Conservation (phyloP, 2,329 filamentous ascomycete species). For the Peltaster fructicola region DNA sequence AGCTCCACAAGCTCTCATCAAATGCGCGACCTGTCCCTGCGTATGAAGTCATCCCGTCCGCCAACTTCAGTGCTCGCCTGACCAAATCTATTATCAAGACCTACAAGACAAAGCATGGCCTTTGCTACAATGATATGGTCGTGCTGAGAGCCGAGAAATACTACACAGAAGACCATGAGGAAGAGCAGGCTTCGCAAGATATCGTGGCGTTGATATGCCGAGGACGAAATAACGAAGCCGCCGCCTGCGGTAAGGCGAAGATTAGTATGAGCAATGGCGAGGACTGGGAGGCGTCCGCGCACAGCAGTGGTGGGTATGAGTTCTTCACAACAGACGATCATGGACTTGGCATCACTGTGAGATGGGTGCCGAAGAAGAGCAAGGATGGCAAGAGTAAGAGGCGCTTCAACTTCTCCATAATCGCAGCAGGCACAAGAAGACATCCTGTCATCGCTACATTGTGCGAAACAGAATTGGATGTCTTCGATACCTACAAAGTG, state of each 20-base stretch:
- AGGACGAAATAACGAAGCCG: conserved; percentile 29
- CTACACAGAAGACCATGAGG: conserved; percentile 30
- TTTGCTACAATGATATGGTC: conserved; percentile 53
- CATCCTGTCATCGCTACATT: conserved; percentile 61
- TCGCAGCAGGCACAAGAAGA: conserved; percentile 48
- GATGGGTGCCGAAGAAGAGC: conserved; percentile 47
- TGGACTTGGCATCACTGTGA: conserved; percentile 41
- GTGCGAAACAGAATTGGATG: conserved; percentile 44
- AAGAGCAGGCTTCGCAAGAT: conserved; percentile 33
- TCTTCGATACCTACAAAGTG: conserved; percentile 47
- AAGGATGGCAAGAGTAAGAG: conserved; percentile 18
- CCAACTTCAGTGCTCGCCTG: conserved; percentile 39
- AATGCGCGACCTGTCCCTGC: conserved; percentile 46
- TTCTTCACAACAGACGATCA: conserved; percentile 43
- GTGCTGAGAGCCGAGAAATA: conserved; percentile 56
- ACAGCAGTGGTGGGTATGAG: conserved; percentile 29
- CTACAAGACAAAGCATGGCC: conserved; percentile 43
- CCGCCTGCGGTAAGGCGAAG: conserved; percentile 44
- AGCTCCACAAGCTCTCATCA: conserved; percentile 49
- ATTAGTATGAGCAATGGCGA: conserved; percentile 40
- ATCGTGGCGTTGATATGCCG: conserved; percentile 52
- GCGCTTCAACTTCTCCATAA: conserved; percentile 59
- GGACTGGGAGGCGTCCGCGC: conserved; percentile 27
- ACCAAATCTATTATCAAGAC: conserved; percentile 45
- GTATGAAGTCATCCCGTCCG: conserved; percentile 51